These are phyloP conservation scores for Sugiyamaella paludigena DNA, from an alignment of 1,139 yeast genomes.

Conservation along the genomic window DNA sequence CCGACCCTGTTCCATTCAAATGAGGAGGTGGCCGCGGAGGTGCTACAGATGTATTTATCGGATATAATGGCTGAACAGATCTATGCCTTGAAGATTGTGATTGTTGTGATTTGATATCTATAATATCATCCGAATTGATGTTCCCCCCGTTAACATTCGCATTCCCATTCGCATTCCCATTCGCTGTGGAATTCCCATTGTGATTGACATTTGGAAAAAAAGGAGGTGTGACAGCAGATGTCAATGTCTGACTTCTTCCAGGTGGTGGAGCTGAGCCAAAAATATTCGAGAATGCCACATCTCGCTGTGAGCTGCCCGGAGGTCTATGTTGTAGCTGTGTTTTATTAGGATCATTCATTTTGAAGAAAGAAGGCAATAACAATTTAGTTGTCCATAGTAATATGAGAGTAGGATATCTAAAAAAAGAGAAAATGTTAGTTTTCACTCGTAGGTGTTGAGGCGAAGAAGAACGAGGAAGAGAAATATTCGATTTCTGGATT, in stretches of 20 bases:
- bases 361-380: background rate
- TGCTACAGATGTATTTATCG: no score
- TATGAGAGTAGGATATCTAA: background rate
- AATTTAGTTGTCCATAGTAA: conserved; percentile 10
- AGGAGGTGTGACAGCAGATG: conserved; percentile 7
- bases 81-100: no score
- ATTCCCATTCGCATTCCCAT: no score
- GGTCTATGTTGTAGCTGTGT: conserved; percentile 1
- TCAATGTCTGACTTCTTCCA: conserved; percentile 28
- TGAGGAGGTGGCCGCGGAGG: background rate
- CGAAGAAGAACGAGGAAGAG: no score
- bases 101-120: no score
- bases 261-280: conserved; percentile 41
- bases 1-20: conserved; percentile 1
- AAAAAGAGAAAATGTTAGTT: background rate
- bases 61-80: no score
- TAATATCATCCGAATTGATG: no score
- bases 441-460: background rate
- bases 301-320: conserved; percentile 24
- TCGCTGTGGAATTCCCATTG: no score
- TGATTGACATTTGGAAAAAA: no score
- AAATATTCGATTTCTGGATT: no score
- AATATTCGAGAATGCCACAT: conserved; percentile 39
- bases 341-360: conserved; percentile 9
- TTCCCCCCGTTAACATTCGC: no score